Evolutionary conservation across 495 filamentous ascomycete species (phyloP).

Genomic region (Jackrogersella multiformis): DNA sequence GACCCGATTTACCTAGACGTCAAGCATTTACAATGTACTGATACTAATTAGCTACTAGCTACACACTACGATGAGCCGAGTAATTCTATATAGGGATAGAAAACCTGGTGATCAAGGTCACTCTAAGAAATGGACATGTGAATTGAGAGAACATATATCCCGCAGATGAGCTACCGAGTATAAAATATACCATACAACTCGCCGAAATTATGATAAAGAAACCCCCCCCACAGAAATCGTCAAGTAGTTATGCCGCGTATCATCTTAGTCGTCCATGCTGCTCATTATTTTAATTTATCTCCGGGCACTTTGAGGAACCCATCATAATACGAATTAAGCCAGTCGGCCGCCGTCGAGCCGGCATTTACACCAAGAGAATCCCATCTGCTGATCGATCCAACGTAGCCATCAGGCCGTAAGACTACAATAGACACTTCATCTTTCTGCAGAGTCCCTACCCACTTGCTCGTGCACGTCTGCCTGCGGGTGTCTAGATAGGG

Average conservation of each 20-base stretch:
- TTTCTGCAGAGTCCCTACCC: conserved; percentile 64
- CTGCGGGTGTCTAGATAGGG: conserved; percentile 59
- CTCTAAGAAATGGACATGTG: conserved; percentile 12
- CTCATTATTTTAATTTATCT: conserved; percentile 16
- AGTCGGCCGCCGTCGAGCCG: conserved; percentile 58
- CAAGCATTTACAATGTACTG: background rate
- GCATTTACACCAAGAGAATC: conserved; percentile 52
- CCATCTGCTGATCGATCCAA: conserved; percentile 67
- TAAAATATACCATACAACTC: conserved; percentile 34
- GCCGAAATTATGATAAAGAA: conserved; percentile 24
- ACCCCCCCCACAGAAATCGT: background rate
- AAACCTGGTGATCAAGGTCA: background rate
- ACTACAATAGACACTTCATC: conserved; percentile 66
- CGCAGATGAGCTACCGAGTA: conserved; percentile 21
- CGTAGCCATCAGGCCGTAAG: conserved; percentile 74
- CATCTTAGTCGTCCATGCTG: background rate
- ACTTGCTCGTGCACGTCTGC: conserved; percentile 65
- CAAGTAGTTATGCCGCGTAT: conserved; percentile 19
- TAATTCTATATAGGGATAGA: background rate
- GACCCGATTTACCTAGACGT: background rate
- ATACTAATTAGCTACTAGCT: background rate
- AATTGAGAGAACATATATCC: conserved; percentile 29
- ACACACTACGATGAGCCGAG: background rate
- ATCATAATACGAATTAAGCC: conserved; percentile 69
- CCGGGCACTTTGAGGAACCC: conserved; percentile 59